These are phyloP conservation scores for Camelina hispida DNA, from an alignment of 345 rosid genomes.

Conservation along the genomic window DNA sequence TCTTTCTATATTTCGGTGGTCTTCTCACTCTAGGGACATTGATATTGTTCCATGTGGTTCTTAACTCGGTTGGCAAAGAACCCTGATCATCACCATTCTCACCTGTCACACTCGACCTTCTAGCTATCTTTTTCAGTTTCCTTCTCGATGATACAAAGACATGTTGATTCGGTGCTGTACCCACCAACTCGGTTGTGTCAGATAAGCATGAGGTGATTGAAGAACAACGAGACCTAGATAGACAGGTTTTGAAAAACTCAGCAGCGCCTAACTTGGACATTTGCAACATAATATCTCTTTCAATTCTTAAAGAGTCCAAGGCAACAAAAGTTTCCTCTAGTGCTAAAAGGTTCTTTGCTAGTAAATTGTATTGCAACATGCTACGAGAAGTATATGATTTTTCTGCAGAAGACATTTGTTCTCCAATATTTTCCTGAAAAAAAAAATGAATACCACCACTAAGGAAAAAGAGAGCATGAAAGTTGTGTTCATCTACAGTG, in stretches of 20 bases:
- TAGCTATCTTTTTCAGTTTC: constrained; percentile 52
- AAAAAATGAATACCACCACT: background rate
- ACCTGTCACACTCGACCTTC: constrained; percentile 44
- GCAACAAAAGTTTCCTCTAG: constrained; percentile 66
- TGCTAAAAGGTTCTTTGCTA: constrained; percentile 68
- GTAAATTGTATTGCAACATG: constrained; percentile 52
- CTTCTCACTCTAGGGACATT: constrained; percentile 43
- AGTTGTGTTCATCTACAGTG: background rate
- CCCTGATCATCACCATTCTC: constrained; percentile 28
- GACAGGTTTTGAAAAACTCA: constrained; percentile 52
- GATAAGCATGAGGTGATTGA: constrained; percentile 47
- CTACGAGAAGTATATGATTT: constrained; percentile 33
- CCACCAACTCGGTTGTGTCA: constrained; percentile 38
- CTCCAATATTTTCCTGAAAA: constrained; percentile 1
- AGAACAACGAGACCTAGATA: constrained; percentile 49
- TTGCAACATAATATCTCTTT: constrained; percentile 67
- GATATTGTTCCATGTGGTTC: constrained; percentile 33
- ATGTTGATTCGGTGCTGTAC: constrained; percentile 36
- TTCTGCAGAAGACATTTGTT: constrained; percentile 3
- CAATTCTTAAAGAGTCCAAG: constrained; percentile 53
- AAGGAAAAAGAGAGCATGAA: background rate
- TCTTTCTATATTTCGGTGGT: constrained; percentile 50
- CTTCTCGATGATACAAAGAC: constrained; percentile 49
- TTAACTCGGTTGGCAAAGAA: constrained; percentile 29
- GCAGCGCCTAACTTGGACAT: constrained; percentile 73